A percentile compares a stretch with the other conserved stretches of the same genome.
phyloP scores from a whole-genome alignment of 768 basidiomycete genomes.

The Pleurotus salmoneostramineus region DNA sequence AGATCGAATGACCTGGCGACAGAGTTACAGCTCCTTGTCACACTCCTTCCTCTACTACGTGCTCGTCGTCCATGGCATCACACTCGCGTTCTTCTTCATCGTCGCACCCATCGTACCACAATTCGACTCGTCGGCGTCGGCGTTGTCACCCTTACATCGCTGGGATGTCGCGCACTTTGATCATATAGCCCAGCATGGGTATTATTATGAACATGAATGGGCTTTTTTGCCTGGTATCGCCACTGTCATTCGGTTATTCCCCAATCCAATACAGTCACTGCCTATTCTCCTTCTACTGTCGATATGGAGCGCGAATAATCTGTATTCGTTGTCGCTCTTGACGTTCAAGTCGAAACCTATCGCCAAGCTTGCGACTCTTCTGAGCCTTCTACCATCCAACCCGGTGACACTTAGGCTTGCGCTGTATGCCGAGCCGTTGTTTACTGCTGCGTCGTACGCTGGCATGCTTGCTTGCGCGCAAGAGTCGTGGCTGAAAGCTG shows the following conservation, averaged over 20 bases:
- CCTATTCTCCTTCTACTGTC: conserved; percentile 8
- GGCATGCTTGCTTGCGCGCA: conserved; percentile 58
- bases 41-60: too few species aligned
- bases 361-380: conserved; percentile 55
- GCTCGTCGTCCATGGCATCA: too few species aligned
- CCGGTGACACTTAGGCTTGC: conserved; percentile 70
- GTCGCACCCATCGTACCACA: too few species aligned
- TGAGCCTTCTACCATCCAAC: conserved; percentile 80
- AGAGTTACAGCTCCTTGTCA: too few species aligned
- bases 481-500: conserved; percentile 48
- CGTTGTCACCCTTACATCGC: conserved; percentile 42
- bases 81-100: too few species aligned
- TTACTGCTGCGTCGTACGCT: conserved; percentile 74
- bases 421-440: conserved; percentile 84
- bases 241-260: conserved; percentile 39
- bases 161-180: conserved; percentile 91
- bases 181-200: conserved; percentile 55
- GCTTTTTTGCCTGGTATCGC: conserved; percentile 82
- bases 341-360: conserved; percentile 52
- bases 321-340: conserved; percentile 57
- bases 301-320: conserved; percentile 26
- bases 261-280: conserved; percentile 23
- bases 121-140: conserved; percentile 16
- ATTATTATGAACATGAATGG: conserved; percentile 75
- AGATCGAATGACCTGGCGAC: too few species aligned